phyloP scores from a whole-genome alignment of 768 basidiomycete species.

The Xerocomellus chrysenteron region DNA sequence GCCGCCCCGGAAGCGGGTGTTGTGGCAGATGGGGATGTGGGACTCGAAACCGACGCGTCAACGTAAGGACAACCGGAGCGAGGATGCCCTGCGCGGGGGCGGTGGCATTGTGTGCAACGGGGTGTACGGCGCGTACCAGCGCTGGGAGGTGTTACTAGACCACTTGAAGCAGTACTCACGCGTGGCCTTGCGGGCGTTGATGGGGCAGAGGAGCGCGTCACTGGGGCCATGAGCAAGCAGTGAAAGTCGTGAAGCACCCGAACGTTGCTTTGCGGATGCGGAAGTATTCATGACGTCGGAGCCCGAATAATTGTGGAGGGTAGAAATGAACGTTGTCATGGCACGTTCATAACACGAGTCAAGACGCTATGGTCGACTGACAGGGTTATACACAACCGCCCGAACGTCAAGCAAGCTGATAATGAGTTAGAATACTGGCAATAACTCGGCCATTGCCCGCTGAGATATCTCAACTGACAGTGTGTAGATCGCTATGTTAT shows the following conservation, averaged over 20 bases:
- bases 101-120: constrained; percentile 54
- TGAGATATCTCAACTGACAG: too few species aligned
- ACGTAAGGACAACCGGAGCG: constrained; percentile 58
- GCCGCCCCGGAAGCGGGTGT: neutral
- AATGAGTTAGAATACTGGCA: too few species aligned
- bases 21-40: constrained; percentile 15
- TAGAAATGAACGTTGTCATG: too few species aligned
- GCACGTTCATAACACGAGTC: too few species aligned
- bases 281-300: neutral
- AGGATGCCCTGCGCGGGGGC: constrained; percentile 57
- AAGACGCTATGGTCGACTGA: too few species aligned
- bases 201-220: constrained; percentile 30
- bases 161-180: constrained; percentile 4
- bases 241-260: neutral
- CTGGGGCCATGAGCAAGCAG: constrained; percentile 22
- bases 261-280: too few species aligned
- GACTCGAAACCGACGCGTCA: constrained; percentile 27
- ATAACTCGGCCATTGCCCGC: too few species aligned
- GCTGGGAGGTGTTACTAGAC: constrained; percentile 29
- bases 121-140: constrained; percentile 51
- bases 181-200: constrained; percentile 30
- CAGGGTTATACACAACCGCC: too few species aligned
- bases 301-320: too few species aligned
- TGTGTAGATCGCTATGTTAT: too few species aligned
- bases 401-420: too few species aligned